Evolutionary conservation across 106 monocot species (phyloP), one percentile per base, ranked within the genome.

Genomic region (Apostasia shenzhenica): DNA sequence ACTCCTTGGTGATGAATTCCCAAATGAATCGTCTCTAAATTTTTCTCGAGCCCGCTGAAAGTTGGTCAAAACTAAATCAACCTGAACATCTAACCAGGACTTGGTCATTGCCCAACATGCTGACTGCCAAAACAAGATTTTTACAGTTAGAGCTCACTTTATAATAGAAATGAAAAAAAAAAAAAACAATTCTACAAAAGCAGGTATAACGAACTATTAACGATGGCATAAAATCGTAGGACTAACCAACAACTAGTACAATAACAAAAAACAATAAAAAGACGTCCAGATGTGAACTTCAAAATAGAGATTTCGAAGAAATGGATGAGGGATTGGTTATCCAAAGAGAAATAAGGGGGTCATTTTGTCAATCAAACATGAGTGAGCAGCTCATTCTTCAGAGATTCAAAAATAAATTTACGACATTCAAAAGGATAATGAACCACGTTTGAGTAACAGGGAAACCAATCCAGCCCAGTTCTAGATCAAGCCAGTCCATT

Each of bases 101-200:
- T 90, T 97, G 62, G 87, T 77, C 82, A 97, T 86, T 51, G 97
- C 97, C 97, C 97, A 97, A 77, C 92, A 97, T 61, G 97, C 97
- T 64, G 97, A 97, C 92, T 95, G 76, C 52, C 42, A 66, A 69
- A 13, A 26, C 26, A 26, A 26, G 26, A 26, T 26, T 26, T 26
- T 26, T 26, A 26, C 26, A 26, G 26, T 26, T 26, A 26, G 26
- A 26, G 26, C 26, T 26, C 26, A 26, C 26, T 26, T 26, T 26
- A 26, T 26, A 26, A 26, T 0, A 26, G 26, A 26, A 26, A 26
- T 26, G 26, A 26, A 52, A 62, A 54, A n/a, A 55, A 55, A 39
- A 58, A 73, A 61, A 41, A 26, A 8, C 1, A 40, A n/a, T 68
- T 26, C 26, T 26, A 26, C 26, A 26, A 41, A 75, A 52, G 46